A percentile compares a stretch with the other conserved stretches of the same genome.
These are phyloP conservation scores for Rhazya stricta DNA, from an alignment of 257 asterid species.

Conservation along the genomic window DNA sequence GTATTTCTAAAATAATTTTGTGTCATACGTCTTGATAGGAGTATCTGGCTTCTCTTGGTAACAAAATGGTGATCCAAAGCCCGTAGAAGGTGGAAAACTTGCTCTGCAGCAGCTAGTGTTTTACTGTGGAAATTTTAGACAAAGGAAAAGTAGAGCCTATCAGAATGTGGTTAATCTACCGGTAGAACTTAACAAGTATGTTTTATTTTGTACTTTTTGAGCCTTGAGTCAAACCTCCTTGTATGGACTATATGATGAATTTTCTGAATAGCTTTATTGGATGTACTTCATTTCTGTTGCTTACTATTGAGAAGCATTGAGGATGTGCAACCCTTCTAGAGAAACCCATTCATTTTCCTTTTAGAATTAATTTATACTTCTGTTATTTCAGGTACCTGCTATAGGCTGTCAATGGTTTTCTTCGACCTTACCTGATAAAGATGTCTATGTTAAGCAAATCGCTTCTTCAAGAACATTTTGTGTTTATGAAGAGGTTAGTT, in stretches of 20 bases:
- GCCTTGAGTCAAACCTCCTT: not conserved
- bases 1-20: not conserved
- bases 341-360: not conserved
- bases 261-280: not conserved
- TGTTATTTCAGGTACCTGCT: conserved; percentile 58
- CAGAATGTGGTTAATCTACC: not conserved
- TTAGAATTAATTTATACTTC: too few species aligned
- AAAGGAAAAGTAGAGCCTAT: not conserved
- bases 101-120: not conserved
- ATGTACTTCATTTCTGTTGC: not conserved
- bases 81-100: not conserved
- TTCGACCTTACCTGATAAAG: conserved; percentile 39
- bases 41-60: not conserved
- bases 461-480: conserved; percentile 90
- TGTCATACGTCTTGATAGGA: not conserved
- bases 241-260: not conserved
- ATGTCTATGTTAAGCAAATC: conserved; percentile 51
- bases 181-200: not conserved
- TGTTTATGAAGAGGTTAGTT: conserved; percentile 68
- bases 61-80: not conserved
- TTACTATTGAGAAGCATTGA: not conserved
- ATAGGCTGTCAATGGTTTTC: conserved; percentile 93
- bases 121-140: not conserved
- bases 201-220: not conserved
- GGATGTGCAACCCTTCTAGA: not conserved